These are phyloP conservation scores for Wolfiporia cocos DNA, from an alignment of 1,284 basidiomycete genomes.

Conservation along the genomic window DNA sequence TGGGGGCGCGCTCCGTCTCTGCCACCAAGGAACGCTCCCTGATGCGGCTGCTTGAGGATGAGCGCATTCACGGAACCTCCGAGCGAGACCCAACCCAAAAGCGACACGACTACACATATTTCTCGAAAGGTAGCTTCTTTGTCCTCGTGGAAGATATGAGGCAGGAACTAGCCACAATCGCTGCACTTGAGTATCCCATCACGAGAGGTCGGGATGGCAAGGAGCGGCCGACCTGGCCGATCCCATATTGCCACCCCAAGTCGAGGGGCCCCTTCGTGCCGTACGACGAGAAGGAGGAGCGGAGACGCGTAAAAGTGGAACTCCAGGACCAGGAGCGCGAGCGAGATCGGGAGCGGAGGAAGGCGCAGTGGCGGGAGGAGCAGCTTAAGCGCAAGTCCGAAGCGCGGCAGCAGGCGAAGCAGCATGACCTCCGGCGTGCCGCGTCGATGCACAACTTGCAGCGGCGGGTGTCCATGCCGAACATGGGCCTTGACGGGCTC, in stretches of 20 bases:
- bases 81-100: slow-evolving; percentile 91
- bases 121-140: slow-evolving; percentile 73
- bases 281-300: slow-evolving; percentile 67
- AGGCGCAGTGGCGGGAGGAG: slow-evolving; percentile 30
- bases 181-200: slow-evolving; percentile 58
- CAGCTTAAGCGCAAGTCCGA: slow-evolving; percentile 35
- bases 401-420: slow-evolving; percentile 31
- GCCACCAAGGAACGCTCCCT: slow-evolving; percentile 36
- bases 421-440: slow-evolving; percentile 63
- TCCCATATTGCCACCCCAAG: slow-evolving; percentile 65
- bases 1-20: slow-evolving; percentile 14
- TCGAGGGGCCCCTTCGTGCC: slow-evolving; percentile 67
- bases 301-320: slow-evolving; percentile 54
- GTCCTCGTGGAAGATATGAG: slow-evolving; percentile 90
- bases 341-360: slow-evolving; percentile 34
- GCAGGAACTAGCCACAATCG: slow-evolving; percentile 70
- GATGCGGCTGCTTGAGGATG: slow-evolving; percentile 75
- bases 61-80: slow-evolving; percentile 81
- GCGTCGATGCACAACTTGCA: slow-evolving; percentile 76
- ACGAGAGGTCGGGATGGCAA: slow-evolving; percentile 44
- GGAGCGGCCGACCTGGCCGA: slow-evolving; percentile 57
- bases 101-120: slow-evolving; percentile 88
- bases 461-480: slow-evolving; percentile 35
- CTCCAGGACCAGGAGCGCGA: slow-evolving; percentile 44
- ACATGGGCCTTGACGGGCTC: slow-evolving; percentile 26